phyloP scores from a whole-genome alignment of 2,329 filamentous ascomycete species.

The Colletotrichum musicola region DNA sequence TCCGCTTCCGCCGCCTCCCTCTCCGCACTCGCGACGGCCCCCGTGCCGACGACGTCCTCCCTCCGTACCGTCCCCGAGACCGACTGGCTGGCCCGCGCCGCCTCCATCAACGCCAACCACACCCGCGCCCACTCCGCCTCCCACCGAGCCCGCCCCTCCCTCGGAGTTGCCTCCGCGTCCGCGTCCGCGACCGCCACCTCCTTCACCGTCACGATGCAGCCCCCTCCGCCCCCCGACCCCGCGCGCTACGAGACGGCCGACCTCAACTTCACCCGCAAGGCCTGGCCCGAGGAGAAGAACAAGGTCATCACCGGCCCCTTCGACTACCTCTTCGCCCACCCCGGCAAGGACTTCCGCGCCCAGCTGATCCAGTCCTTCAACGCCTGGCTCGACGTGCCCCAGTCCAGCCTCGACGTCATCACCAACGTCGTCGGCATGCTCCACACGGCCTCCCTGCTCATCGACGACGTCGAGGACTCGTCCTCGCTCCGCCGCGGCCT shows the following conservation, averaged over 20 bases:
- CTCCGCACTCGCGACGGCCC: conserved; percentile 18
- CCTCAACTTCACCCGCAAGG: conserved; percentile 64
- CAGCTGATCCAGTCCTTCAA: conserved; percentile 87
- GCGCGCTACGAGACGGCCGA: conserved; percentile 67
- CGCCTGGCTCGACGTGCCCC: conserved; percentile 80
- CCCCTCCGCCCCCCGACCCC: conserved; percentile 60
- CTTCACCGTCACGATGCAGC: conserved; percentile 53
- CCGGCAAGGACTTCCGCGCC: conserved; percentile 86
- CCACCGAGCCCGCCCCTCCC: conserved; percentile 29
- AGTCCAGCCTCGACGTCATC: conserved; percentile 77
- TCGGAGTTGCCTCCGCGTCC: conserved; percentile 40
- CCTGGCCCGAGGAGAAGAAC: conserved; percentile 82
- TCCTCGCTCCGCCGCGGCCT: conserved; percentile 81
- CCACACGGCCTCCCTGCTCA: conserved; percentile 84
- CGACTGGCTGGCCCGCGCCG: conserved; percentile 63
- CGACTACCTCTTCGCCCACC: conserved; percentile 82
- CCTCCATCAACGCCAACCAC: conserved; percentile 51
- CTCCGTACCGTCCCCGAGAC: conserved; percentile 70
- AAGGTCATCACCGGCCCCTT: conserved; percentile 82
- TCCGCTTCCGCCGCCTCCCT: conserved; percentile 42
- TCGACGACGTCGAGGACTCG: conserved; percentile 90
- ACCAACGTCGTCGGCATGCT: conserved; percentile 87
- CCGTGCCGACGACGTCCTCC: conserved; percentile 52
- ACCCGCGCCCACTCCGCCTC: conserved; percentile 24
- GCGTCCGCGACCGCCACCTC: conserved; percentile 41